These are phyloP conservation scores for Scutellaria galericulata DNA, from an alignment of 257 asterid genomes.

Conservation along the genomic window DNA sequence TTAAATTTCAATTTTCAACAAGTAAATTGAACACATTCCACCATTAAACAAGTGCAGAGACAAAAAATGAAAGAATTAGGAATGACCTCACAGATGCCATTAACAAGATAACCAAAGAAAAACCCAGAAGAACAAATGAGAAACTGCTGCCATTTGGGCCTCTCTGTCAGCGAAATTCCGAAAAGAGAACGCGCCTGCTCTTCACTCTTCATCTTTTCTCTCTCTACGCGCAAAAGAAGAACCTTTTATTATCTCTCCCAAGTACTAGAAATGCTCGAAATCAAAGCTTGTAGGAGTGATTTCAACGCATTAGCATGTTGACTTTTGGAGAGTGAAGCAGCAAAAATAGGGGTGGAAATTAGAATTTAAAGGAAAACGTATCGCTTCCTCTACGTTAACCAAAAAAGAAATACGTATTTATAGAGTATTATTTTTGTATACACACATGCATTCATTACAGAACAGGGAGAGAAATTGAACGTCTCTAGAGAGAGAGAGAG, in stretches of 20 bases:
- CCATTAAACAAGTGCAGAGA: constrained; percentile 19
- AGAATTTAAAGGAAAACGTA: constrained; percentile 46
- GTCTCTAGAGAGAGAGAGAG: constrained; percentile 36
- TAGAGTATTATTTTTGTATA: background rate
- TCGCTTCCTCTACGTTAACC: constrained; percentile 51
- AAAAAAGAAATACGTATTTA: background rate
- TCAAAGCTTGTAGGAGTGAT: constrained; percentile 32
- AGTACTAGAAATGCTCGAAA: constrained; percentile 30
- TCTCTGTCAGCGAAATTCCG: constrained; percentile 70
- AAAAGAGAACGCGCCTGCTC: constrained; percentile 76
- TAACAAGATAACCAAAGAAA: constrained; percentile 90
- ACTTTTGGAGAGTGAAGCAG: constrained; percentile 39
- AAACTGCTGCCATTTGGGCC: constrained; percentile 91
- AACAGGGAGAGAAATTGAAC: constrained; percentile 7
- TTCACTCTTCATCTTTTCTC: constrained; percentile 66
- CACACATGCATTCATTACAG: constrained; percentile 22
- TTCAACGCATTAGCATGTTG: constrained; percentile 56
- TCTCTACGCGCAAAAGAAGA: background rate
- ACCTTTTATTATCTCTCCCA: background rate
- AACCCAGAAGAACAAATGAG: constrained; percentile 87
- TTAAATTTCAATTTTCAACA: background rate
- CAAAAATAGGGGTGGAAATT: constrained; percentile 25
- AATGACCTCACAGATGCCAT: constrained; percentile 88
- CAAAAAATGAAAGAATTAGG: background rate
- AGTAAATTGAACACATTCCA: background rate